These are phyloP conservation scores for Ophiostoma sp. DNA, from an alignment of 2,329 filamentous ascomycete species.

Conservation along the genomic window DNA sequence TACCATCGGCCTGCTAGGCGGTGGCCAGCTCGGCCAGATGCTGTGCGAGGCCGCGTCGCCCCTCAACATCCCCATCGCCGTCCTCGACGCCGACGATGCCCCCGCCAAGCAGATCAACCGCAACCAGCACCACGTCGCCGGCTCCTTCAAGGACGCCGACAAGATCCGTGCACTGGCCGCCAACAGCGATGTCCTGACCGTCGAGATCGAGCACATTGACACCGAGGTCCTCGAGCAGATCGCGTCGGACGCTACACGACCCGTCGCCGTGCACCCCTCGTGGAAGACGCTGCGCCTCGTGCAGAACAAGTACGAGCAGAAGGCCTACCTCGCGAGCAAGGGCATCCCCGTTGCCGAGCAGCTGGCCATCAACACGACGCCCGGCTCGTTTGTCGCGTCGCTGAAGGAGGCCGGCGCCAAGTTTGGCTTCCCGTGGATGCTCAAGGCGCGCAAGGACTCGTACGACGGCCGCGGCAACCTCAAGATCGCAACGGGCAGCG, in stretches of 20 bases:
- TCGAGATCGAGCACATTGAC: slow-evolving; percentile 94
- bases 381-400: slow-evolving; percentile 52
- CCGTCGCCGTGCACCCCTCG: slow-evolving; percentile 64
- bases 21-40: slow-evolving; percentile 86
- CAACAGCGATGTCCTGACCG: slow-evolving; percentile 73
- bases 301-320: slow-evolving; percentile 90
- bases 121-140: slow-evolving; percentile 67
- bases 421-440: slow-evolving; percentile 81
- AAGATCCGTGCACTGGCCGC: slow-evolving; percentile 75
- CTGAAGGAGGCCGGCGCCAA: slow-evolving; percentile 57
- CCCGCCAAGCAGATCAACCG: slow-evolving; percentile 75
- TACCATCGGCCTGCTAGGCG: slow-evolving; percentile 47
- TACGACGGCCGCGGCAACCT: slow-evolving; percentile 81
- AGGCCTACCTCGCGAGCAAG: slow-evolving; percentile 65
- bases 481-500: slow-evolving; percentile 42
- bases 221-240: slow-evolving; percentile 85
- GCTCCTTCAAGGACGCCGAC: slow-evolving; percentile 78
- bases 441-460: slow-evolving; percentile 83
- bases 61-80: slow-evolving; percentile 70
- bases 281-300: slow-evolving; percentile 84
- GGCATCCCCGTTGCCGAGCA: slow-evolving; percentile 70
- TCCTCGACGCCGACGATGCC: slow-evolving; percentile 70
- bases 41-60: slow-evolving; percentile 74
- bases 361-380: slow-evolving; percentile 52
- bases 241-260: slow-evolving; percentile 51